Conservation (phyloP, 257 asterid genomes). For the Solanum sitiens region DNA sequence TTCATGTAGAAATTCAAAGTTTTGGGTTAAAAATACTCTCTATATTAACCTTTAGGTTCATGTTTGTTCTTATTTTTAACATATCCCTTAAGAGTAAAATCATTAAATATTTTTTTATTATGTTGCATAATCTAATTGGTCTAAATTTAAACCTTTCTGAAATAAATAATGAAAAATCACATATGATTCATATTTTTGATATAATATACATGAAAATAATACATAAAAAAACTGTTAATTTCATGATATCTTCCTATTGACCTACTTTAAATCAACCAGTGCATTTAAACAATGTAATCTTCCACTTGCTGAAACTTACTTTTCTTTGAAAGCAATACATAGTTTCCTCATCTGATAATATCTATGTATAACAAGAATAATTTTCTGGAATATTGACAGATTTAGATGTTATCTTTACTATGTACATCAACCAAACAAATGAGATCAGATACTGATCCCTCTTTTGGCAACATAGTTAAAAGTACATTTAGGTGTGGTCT, state of each 20-base stretch:
- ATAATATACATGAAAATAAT: not conserved
- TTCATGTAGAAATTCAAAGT: too few species aligned
- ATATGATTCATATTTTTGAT: not conserved
- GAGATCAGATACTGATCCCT: not conserved
- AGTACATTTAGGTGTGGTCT: not conserved
- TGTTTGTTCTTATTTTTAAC: not conserved
- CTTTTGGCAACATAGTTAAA: not conserved
- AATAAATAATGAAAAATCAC: not conserved
- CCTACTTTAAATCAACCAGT: not conserved
- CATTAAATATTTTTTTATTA: too few species aligned
- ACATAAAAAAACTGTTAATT: too few species aligned
- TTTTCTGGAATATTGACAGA: not conserved
- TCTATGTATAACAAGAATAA: not conserved
- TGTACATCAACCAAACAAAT: not conserved
- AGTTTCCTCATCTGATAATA: not conserved
- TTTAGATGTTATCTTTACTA: not conserved
- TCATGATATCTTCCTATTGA: not conserved
- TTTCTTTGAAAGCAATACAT: not conserved
- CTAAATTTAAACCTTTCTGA: too few species aligned
- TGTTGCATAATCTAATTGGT: not conserved
- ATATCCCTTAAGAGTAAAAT: not conserved
- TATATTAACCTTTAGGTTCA: not conserved
- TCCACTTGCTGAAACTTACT: not conserved
- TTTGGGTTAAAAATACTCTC: not conserved
- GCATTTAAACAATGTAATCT: not conserved